phyloP scores from a whole-genome alignment of 73 alveolate species.

The Paramecium caudatum region DNA sequence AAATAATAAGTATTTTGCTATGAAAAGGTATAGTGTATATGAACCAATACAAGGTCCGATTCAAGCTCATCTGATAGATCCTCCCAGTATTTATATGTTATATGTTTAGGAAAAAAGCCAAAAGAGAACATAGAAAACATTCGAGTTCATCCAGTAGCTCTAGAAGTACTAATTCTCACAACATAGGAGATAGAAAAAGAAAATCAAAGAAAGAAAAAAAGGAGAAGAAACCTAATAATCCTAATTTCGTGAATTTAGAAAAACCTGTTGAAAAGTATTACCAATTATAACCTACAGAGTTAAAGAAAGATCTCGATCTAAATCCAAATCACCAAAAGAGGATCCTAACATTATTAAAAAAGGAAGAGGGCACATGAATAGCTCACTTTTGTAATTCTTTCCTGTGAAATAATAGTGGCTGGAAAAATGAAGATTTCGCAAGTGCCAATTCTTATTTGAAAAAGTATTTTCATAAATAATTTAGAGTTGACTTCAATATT shows the following conservation, averaged over 20 bases:
- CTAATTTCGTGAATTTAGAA: conserved; percentile 40
- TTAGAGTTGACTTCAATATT: conserved; percentile 8
- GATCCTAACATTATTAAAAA: conserved; percentile 31
- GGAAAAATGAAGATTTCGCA: conserved; percentile 51
- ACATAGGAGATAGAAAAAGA: conserved; percentile 1
- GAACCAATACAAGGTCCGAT: conserved; percentile 39
- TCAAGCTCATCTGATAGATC: conserved; percentile 63
- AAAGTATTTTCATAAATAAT: background rate
- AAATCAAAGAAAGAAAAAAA: conserved; percentile 11
- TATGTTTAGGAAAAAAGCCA: conserved; percentile 23
- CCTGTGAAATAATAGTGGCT: conserved; percentile 26
- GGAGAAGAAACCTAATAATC: background rate
- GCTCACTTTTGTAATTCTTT: background rate
- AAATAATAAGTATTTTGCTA: background rate
- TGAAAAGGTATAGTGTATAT: conserved; percentile 42
- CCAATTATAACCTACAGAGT: background rate
- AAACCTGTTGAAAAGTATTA: background rate
- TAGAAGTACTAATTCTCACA: background rate
- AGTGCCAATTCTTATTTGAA: conserved; percentile 22
- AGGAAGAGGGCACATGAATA: conserved; percentile 64
- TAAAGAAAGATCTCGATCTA: conserved; percentile 17
- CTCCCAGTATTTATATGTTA: background rate
- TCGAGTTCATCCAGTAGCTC: conserved; percentile 62
- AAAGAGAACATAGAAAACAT: background rate
- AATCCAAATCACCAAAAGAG: conserved; percentile 12